Base-by-base conservation (phyloP, 1,139 yeast genomes). In the Nakaseomyces nivariensis region DNA sequence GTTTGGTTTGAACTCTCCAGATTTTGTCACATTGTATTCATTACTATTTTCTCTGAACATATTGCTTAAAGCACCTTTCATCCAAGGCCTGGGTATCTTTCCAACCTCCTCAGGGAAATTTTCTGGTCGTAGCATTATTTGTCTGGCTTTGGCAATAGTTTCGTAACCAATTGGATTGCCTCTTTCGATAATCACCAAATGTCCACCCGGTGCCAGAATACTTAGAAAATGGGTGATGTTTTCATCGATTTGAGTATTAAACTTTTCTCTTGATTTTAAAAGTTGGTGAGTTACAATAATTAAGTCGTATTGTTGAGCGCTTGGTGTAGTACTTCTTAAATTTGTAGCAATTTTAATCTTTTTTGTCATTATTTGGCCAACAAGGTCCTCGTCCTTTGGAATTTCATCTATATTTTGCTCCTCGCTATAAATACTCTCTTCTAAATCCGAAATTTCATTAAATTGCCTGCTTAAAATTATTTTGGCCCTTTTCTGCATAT, bases 101-200 rank as follows among this genome's bases (percentile, higher is more conserved):
- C 84, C 83, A 24, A 67, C 62, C 55, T 81, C 86, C 4, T 68
- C 64, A 6, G 69, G 73, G 56, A 71, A 74, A 5, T 79, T 76
- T 59, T 87, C 95, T 0, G 97, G 96, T 55, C 97, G 77, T 25
- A 92, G 71, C 79, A 89, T 79, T 8, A 87, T 67, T 66, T 92
- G 96, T 60, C 98, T 75, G 1, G 97, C 97, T 51, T 96, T 75
- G 0, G 96, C 95, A 53, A 89, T 76, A 5, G 82, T 75, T 67
- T 92, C 97, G 62, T 88, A 88, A 0, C 97, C 97, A 37, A 82
- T 67, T 0, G 97, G 87, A 51, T 85, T 87, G 2, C 98, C 98
- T 56, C 97, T 75, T 68, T 92, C 97, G 3, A 90, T 71, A 6
- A 92, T 67, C 1, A 88, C 81, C 22, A 90, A 67, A 52, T 82